These are phyloP conservation scores for Wickerhamomyces canadensis DNA, from an alignment of 805 yeast genomes.

Conservation along the genomic window DNA sequence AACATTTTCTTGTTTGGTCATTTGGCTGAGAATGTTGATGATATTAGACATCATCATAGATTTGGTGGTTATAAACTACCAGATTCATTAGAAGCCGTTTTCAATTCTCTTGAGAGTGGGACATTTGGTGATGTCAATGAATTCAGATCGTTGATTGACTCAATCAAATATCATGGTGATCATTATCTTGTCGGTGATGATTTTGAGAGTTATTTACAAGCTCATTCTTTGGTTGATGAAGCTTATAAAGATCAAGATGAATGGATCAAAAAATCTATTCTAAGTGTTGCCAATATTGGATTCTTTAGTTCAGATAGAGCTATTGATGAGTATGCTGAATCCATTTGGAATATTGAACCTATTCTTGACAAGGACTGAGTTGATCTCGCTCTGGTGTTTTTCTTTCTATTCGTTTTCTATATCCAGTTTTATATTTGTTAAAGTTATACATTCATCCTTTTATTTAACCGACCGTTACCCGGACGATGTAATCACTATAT, in stretches of 20 bases:
- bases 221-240: conserved; percentile 71
- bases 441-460: neutral
- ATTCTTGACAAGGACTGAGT: conserved; percentile 11
- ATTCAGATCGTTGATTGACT: conserved; percentile 61
- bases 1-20: conserved; percentile 90
- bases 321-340: conserved; percentile 86
- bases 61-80: conserved; percentile 53
- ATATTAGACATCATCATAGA: conserved; percentile 68
- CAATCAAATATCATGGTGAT: conserved; percentile 72
- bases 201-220: conserved; percentile 79
- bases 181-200: conserved; percentile 85
- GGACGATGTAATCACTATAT: too few species aligned
- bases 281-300: conserved; percentile 87
- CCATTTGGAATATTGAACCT: conserved; percentile 91
- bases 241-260: conserved; percentile 59
- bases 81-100: conserved; percentile 53
- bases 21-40: conserved; percentile 85
- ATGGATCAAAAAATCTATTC: conserved; percentile 75
- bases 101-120: conserved; percentile 61
- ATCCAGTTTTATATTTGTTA: too few species aligned
- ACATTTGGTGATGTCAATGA: conserved; percentile 65
- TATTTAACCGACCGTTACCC: too few species aligned
- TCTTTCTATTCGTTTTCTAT: neutral
- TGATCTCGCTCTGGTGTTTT: neutral
- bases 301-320: conserved; percentile 90